Conservation (phyloP, 2,329 filamentous ascomycete species). For the Penicillium sp. region DNA sequence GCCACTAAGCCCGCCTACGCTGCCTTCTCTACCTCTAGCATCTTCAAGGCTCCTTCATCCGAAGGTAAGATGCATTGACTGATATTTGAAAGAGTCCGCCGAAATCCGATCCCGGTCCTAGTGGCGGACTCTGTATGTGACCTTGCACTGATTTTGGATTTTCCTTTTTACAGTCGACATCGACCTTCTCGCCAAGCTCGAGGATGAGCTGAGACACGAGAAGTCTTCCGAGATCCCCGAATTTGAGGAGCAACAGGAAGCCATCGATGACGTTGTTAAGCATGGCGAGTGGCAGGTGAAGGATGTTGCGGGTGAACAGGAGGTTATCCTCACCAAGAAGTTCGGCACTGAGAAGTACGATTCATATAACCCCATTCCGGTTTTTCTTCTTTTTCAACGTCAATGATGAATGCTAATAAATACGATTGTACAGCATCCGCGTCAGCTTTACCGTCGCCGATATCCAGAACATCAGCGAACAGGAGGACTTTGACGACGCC, state of each 20-base stretch:
- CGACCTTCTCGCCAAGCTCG: constrained; percentile 82
- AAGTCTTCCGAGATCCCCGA: constrained; percentile 73
- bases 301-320: constrained; percentile 80
- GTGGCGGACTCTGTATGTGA: not conserved
- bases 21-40: constrained; percentile 48
- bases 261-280: constrained; percentile 87
- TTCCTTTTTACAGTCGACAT: constrained; percentile 56
- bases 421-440: constrained; percentile 57
- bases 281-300: constrained; percentile 77
- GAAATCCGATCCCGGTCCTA: not conserved
- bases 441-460: constrained; percentile 83
- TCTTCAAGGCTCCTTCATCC: constrained; percentile 45
- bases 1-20: constrained; percentile 41
- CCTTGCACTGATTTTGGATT: constrained; percentile 3
- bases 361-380: not conserved
- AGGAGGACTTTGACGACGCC: constrained; percentile 55
- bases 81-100: not conserved
- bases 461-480: constrained; percentile 64
- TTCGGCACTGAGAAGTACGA: constrained; percentile 84
- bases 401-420: not conserved
- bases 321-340: constrained; percentile 77
- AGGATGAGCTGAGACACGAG: constrained; percentile 81
- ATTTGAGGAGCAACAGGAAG: constrained; percentile 73
- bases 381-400: not conserved
- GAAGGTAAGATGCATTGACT: constrained; percentile 39